Base-by-base conservation (phyloP, 2,329 filamentous ascomycete species). In the Botrytis porri region DNA sequence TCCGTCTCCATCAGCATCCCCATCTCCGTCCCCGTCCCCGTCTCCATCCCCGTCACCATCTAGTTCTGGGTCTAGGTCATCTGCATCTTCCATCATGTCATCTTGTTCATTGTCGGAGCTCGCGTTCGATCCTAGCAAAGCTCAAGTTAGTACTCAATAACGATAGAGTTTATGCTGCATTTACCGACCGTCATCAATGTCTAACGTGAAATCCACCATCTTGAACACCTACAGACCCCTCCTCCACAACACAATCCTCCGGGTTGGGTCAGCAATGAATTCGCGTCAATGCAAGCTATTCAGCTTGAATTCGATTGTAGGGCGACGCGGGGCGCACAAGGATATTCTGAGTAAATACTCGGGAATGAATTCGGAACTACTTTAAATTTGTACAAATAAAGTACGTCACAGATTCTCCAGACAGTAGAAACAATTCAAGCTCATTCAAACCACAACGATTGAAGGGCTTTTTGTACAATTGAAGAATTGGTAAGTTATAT, bases 61-160 rank as follows among this genome's bases (percentile, higher is more conserved):
- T 51, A 74, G 76, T n/a, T 81, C 81, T 32, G 74, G 76, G 32
- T 82, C 81, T n/a, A 79, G 78, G 59, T 82, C 80, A 59, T 82
- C 82, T 37, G 77, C 81, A 77, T 83, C 82, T 71, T 89, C 87
- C 86, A 89, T 89, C 51, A 87, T 83, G 78, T 89, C 87, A 77
- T 90, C 88, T 73, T 84, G 84, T 71, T 88, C 87, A 76, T 85
- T 85, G 45, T 85, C 85, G 35, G 84, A 85, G 77, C 83, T 84
- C 48, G 79, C 83, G 75, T 84, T 84, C 37, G 82, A 83, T 25
- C 76, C 79, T 80, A 64, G 63, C 63, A 76, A 70, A 77, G 70
- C 41, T 29, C 12, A 54, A 35, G 71, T 71, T 14, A 51, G 62
- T 41, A 67, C 12, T 29, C 16, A 32, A 20, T 32, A 12, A 48